phyloP scores from a whole-genome alignment of 441 rosid genomes.

The Pelargonium citronellum region DNA sequence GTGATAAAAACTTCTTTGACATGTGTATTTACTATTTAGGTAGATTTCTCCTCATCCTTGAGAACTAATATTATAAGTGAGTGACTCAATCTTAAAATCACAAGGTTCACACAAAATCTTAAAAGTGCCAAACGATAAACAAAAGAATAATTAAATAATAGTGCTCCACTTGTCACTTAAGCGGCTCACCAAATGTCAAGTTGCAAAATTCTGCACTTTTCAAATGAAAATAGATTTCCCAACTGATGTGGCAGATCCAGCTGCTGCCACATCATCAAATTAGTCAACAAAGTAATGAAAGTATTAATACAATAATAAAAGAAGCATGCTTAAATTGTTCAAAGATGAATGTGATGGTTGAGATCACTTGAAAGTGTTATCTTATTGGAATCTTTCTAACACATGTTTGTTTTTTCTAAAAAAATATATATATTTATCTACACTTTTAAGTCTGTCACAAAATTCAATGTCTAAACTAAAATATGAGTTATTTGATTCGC shows the following conservation, averaged over 20 bases:
- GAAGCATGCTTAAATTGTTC: not conserved
- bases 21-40: too few species aligned
- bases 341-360: not conserved
- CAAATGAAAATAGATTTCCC: not conserved
- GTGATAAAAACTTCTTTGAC: too few species aligned
- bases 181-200: not conserved
- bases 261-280: not conserved
- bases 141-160: not conserved
- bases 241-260: not conserved
- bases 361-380: not conserved
- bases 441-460: too few species aligned
- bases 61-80: too few species aligned
- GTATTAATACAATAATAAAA: not conserved
- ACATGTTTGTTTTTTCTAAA: too few species aligned
- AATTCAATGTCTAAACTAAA: too few species aligned
- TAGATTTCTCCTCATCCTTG: too few species aligned
- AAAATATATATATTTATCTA: too few species aligned
- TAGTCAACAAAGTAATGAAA: not conserved
- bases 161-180: not conserved
- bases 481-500: too few species aligned
- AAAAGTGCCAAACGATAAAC: not conserved
- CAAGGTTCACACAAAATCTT: not conserved
- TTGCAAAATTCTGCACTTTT: not conserved
- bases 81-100: too few species aligned
- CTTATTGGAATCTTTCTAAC: not conserved